Evolutionary conservation across 192 early-diverging fungal species (phyloP), one percentile per base, ranked within the genome.

Genomic region (Kappamyces sp.): DNA sequence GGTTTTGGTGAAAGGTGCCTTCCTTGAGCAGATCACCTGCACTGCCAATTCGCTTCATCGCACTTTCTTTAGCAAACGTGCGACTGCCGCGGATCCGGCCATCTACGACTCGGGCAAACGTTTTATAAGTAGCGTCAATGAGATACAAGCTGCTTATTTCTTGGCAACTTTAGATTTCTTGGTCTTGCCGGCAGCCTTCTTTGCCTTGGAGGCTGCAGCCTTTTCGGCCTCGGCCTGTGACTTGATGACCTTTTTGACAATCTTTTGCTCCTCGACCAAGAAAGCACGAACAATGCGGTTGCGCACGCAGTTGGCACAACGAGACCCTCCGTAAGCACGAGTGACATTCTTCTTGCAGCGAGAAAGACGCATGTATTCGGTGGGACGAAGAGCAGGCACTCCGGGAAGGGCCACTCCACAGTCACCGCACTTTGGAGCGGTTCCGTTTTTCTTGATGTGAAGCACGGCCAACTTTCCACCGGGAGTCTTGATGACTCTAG

Each of bases 221-320:
- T 78, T 74, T 54, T 66, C 65, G 57, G 71, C 72, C 32, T 55
- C 70, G 48, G 61, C 58, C 65, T 79, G 77, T 33, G 84, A 61
- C 88, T 96, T 98, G 74, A 96, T 84, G 62, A 98, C 91, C 80
- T 88, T 91, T 91, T 98, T 98, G 78, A 98, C 93, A 67, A 98
- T 96, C 91, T 98, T 98, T 86, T 98, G 95, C 84, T 98, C 95
- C 82, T 98, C 95, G 66, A 98, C 91, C 72, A 98, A 84, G 86
- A 98, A 98, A 63, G 95, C 91, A 64, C 95, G 91, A 57, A 98
- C 88, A 76, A 98, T 94, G 67, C 94, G 81, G 77, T 77, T 70
- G 62, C 88, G 78, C 8, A 90, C 88, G 79, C 96, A 96, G 71
- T 74, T 72, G 65, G 78, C 83, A 79, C 93, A 98, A 62, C 93